Percentiles rank a stretch among this genome's conserved stretches.
These are phyloP conservation scores for Cytospora paraplurivora DNA, from an alignment of 2,329 filamentous ascomycete genomes.

Conservation along the genomic window DNA sequence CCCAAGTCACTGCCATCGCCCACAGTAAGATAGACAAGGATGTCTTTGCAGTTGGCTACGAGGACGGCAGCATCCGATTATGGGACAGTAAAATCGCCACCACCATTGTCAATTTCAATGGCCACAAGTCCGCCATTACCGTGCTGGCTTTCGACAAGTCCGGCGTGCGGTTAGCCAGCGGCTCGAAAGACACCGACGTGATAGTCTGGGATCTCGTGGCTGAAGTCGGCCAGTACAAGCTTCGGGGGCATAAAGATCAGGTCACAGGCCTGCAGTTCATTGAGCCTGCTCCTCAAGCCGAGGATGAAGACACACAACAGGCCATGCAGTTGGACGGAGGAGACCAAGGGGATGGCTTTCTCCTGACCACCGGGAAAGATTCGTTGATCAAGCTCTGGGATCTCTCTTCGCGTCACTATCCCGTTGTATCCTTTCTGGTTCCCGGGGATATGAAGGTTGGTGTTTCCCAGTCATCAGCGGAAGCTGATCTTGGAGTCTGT, in stretches of 20 bases:
- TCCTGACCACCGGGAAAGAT: constrained; percentile 93
- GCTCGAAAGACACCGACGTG: constrained; percentile 91
- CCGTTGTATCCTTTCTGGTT: constrained; percentile 17
- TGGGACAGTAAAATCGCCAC: constrained; percentile 95
- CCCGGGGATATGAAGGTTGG: background rate
- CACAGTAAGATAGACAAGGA: constrained; percentile 88
- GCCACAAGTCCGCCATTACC: constrained; percentile 92
- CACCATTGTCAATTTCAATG: constrained; percentile 91
- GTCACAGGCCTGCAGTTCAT: constrained; percentile 87
- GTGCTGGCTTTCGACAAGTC: constrained; percentile 81
- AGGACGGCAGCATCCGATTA: constrained; percentile 89
- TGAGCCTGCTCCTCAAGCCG: constrained; percentile 55
- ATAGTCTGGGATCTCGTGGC: constrained; percentile 95
- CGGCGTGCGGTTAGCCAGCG: constrained; percentile 87
- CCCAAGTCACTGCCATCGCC: constrained; percentile 83
- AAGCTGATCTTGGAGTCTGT: constrained; percentile 20
- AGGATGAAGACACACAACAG: constrained; percentile 55
- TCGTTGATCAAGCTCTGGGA: constrained; percentile 98
- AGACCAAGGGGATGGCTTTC: constrained; percentile 64
- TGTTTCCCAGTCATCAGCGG: background rate
- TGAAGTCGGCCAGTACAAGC: constrained; percentile 89
- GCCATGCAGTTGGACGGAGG: constrained; percentile 57
- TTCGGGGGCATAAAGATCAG: constrained; percentile 94
- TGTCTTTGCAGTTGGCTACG: constrained; percentile 92
- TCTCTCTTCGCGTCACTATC: constrained; percentile 77